A percentile compares a stretch with the other conserved stretches of the same genome.
Conservation (phyloP, 1,139 yeast species). For the Williopsis jadinii region DNA sequence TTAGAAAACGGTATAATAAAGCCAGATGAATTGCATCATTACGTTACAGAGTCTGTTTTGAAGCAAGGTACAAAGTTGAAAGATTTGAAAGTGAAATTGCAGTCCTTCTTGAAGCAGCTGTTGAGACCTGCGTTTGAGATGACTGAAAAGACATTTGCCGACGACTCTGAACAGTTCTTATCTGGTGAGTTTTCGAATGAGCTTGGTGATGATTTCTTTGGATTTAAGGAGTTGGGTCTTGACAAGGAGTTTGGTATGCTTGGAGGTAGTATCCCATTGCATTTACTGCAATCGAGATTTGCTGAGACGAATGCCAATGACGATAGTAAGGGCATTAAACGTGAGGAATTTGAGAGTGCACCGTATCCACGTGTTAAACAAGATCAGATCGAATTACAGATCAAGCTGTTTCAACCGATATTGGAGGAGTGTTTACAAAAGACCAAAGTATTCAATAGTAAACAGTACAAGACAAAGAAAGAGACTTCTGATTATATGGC, state of each 20-base stretch:
- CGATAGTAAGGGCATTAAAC: conserved; percentile 43
- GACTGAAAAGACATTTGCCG: conserved; percentile 74
- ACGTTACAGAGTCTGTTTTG: conserved; percentile 64
- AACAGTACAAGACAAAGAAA: conserved; percentile 48
- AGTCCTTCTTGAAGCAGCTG: conserved; percentile 71
- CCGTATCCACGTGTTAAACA: conserved; percentile 43
- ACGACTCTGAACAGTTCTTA: conserved; percentile 87
- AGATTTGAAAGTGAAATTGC: conserved; percentile 62
- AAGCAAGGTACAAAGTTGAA: conserved; percentile 63
- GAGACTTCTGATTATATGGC: conserved; percentile 30
- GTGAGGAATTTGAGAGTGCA: conserved; percentile 55
- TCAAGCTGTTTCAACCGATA: conserved; percentile 56
- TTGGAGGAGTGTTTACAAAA: conserved; percentile 44
- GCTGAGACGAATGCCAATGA: conserved; percentile 44
- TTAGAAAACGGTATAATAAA: conserved; percentile 81
- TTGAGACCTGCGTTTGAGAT: conserved; percentile 79
- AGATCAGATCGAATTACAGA: conserved; percentile 43
- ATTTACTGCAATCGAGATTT: conserved; percentile 73
- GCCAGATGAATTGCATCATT: conserved; percentile 69
- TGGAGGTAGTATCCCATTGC: conserved; percentile 82
- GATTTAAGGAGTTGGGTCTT: conserved; percentile 87
- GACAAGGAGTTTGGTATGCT: conserved; percentile 90
- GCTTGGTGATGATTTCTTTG: conserved; percentile 94
- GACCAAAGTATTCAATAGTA: conserved; percentile 37
- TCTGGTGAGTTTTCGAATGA: conserved; percentile 94